Conservation (phyloP, 164 flowering plant species). For the Warburgia ugandensis region DNA sequence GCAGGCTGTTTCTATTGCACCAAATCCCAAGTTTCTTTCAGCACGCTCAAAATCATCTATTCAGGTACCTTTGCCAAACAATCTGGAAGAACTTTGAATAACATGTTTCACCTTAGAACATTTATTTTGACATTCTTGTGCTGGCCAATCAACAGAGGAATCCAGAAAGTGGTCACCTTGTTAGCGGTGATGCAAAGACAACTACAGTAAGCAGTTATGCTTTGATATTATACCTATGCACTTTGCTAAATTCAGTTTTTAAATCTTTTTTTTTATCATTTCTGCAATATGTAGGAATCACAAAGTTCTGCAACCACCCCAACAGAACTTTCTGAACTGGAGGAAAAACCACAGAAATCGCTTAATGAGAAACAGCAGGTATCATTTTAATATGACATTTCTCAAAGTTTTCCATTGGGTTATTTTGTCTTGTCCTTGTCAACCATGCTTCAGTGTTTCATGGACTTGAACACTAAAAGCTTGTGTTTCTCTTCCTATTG, state of each 20-base stretch:
- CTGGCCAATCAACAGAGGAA: constrained; percentile 39
- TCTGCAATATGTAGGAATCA: no score
- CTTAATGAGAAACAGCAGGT: constrained; percentile 96
- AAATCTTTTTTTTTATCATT: no score
- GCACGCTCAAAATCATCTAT: constrained; percentile 77
- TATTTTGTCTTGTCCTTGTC: no score
- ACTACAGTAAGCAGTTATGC: constrained; percentile 39
- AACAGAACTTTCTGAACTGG: constrained; percentile 62
- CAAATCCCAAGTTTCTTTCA: constrained; percentile 64
- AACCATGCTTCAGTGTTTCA: no score
- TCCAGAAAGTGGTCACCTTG: constrained; percentile 45
- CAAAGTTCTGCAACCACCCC: constrained; percentile 47
- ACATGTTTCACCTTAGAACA: no score
- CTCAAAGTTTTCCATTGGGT: constrained; percentile 50
- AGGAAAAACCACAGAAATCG: constrained; percentile 94
- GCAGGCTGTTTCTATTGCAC: constrained; percentile 89
- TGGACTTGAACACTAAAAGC: no score
- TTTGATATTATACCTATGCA: no score
- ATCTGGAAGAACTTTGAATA: no score
- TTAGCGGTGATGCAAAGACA: constrained; percentile 34
- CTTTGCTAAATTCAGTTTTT: no score
- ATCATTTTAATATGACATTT: constrained; percentile 21
- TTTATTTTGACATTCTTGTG: no score
- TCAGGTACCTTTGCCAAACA: constrained; percentile 44
- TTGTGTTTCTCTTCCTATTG: no score